Evolutionary conservation across 129 eudicot species (phyloP).

Genomic region (Tagetes patula): DNA sequence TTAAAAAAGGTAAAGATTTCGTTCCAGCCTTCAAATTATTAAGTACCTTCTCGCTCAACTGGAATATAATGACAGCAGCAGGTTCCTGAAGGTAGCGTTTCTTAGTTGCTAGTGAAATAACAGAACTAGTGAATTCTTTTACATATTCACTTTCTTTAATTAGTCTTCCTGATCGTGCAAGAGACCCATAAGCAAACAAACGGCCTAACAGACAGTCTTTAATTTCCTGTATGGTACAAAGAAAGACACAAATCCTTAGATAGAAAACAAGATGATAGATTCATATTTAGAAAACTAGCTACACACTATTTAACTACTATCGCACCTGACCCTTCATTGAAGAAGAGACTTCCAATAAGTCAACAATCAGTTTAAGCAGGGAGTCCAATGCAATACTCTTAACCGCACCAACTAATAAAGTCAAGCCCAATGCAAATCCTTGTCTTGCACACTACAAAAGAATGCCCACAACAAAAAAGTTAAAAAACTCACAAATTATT

Average conservation of each 20-base stretch:
- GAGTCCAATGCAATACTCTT: constrained; percentile 58
- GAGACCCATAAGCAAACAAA: constrained; percentile 94
- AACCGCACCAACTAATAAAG: constrained; percentile 65
- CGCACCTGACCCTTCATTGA: constrained; percentile 98
- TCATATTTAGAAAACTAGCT: neutral
- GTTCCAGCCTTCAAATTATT: neutral
- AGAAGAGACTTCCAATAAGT: constrained; percentile 76
- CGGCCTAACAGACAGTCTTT: constrained; percentile 88
- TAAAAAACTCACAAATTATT: constrained; percentile 4
- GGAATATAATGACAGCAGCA: constrained; percentile 63
- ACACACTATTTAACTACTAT: neutral
- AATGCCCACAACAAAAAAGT: constrained; percentile 14
- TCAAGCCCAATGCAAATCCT: constrained; percentile 92
- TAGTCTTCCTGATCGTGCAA: constrained; percentile 85
- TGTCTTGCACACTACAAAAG: constrained; percentile 93
- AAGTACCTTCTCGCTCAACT: constrained; percentile 74
- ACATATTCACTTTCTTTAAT: constrained; percentile 48
- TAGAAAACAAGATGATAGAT: neutral
- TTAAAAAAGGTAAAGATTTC: neutral
- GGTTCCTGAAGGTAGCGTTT: constrained; percentile 93
- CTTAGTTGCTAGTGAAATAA: constrained; percentile 66
- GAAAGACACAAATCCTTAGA: constrained; percentile 11
- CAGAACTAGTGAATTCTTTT: constrained; percentile 59
- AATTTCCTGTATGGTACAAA: constrained; percentile 60
- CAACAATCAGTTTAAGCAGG: constrained; percentile 66